Conservation (phyloP, 371 early-diverging fungal genomes). For the Lichtheimia corymbifera region DNA sequence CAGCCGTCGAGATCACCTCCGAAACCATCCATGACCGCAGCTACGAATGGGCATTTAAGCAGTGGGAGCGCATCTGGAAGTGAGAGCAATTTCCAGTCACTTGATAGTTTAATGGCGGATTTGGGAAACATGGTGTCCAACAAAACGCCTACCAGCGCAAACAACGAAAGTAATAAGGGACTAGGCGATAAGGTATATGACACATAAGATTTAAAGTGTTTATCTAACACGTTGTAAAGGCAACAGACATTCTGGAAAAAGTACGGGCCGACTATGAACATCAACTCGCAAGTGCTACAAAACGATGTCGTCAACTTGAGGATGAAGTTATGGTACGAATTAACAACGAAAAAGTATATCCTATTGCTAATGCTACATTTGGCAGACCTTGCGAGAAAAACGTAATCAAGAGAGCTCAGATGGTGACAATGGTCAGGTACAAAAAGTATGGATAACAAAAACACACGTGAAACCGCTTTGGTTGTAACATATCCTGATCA, state of each 20-base stretch:
- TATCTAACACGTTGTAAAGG: no score
- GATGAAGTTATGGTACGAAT: constrained; percentile 27
- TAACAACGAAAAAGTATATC: no score
- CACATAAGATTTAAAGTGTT: neutral
- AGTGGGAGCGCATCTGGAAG: constrained; percentile 28
- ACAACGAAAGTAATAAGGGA: neutral
- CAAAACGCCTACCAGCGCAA: constrained; percentile 14
- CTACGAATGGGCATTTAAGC: constrained; percentile 13
- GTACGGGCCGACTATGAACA: constrained; percentile 61
- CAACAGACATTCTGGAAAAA: constrained; percentile 16
- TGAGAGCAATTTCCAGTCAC: constrained; percentile 57
- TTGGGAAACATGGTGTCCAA: constrained; percentile 68
- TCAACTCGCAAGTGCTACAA: constrained; percentile 48
- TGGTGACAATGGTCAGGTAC: no score
- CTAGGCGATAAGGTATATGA: constrained; percentile 1
- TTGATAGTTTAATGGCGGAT: constrained; percentile 86
- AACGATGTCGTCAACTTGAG: constrained; percentile 48
- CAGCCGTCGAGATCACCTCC: constrained; percentile 4
- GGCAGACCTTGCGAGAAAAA: no score
- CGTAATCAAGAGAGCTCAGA: no score
- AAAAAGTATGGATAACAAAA: constrained; percentile 1
- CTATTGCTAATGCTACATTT: no score
- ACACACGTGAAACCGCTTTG: constrained; percentile 10
- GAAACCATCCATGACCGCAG: constrained; percentile 3
- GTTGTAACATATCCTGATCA: neutral